Base-by-base conservation (phyloP, 345 rosid genomes). In the Corchorus capsularis region DNA sequence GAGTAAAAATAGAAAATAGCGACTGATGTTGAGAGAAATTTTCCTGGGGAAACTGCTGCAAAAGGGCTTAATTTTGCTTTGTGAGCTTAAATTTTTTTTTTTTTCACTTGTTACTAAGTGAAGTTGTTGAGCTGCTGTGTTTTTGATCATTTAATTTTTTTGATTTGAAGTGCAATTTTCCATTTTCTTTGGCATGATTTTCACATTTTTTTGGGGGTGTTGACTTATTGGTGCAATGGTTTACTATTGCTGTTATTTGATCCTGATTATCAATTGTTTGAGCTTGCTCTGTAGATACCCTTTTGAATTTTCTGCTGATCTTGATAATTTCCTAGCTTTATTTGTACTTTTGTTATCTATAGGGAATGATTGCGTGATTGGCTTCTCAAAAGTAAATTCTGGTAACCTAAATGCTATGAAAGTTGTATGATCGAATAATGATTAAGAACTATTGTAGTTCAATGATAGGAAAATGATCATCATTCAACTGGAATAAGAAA, bases 41-140 rank as follows among this genome's bases (percentile, higher is more conserved):
- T 39, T 43, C 49, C 41, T 71, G 8, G 49, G 6, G 52, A 45
- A 46, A 15, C n/a, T 63, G 71, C 27, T 59, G 56, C 19, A 57
- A 57, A 57, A 27, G 27, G 20, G 50, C 49, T 50, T 22, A 49
- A 8, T 32, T 73, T 50, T 34, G 49, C 59, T 45, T 63, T 74
- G 27, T 35, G 52, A 43, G 64, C 13, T 35, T 74, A 35, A 15
- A 63, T 34, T 11, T 34, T 56, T 63, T 19, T 73, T 47, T 27
- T 27, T 27, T n/a, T 54, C 49, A 19, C n/a, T 74, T 35, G 47
- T 34, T 47, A 43, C 17, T 39, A 41, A 37, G 46, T 76, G 52
- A 65, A 63, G 69, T 52, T 71, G 45, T 13, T 78, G 46, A 72
- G 73, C 69, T 78, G 66, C 55, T 45, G 16, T 37, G 72, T 66